Evolutionary conservation across 192 early-diverging fungal genomes (phyloP).

Genomic region (Phlyctochytrium planicorne): DNA sequence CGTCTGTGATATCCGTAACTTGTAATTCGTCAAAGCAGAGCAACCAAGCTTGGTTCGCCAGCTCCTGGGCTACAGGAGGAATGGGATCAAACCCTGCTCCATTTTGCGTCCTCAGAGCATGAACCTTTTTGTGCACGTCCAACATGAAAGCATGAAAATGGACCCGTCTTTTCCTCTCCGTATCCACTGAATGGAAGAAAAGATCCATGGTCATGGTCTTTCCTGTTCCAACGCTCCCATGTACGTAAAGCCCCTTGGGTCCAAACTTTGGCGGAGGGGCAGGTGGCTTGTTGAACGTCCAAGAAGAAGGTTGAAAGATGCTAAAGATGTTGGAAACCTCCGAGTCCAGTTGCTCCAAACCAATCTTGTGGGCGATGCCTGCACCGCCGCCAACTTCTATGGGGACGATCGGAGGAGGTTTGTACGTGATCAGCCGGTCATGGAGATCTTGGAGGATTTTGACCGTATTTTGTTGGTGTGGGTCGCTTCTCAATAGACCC

Average conservation of each 20-base stretch:
- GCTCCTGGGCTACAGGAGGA: conserved; percentile 72
- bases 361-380: conserved; percentile 10
- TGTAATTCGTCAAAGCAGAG: conserved; percentile 97
- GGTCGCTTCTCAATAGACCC: conserved; percentile 62
- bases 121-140: conserved; percentile 77
- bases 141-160: conserved; percentile 99
- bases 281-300: background rate
- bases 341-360: conserved; percentile 18
- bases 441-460: conserved; percentile 65
- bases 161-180: conserved; percentile 75
- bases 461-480: conserved; percentile 68
- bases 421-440: conserved; percentile 56
- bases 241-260: conserved; percentile 46
- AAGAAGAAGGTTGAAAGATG: background rate
- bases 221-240: conserved; percentile 66
- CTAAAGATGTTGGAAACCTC: conserved; percentile 15
- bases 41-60: conserved; percentile 78
- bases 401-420: conserved; percentile 37
- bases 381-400: conserved; percentile 9
- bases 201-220: conserved; percentile 97
- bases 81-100: conserved; percentile 57
- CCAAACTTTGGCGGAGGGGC: conserved; percentile 2
- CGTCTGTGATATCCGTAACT: conserved; percentile 97
- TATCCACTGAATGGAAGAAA: conserved; percentile 78
- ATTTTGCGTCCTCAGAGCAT: conserved; percentile 29